Base-by-base conservation (phyloP, 1,284 basidiomycete genomes). In the Trametes hirsuta region DNA sequence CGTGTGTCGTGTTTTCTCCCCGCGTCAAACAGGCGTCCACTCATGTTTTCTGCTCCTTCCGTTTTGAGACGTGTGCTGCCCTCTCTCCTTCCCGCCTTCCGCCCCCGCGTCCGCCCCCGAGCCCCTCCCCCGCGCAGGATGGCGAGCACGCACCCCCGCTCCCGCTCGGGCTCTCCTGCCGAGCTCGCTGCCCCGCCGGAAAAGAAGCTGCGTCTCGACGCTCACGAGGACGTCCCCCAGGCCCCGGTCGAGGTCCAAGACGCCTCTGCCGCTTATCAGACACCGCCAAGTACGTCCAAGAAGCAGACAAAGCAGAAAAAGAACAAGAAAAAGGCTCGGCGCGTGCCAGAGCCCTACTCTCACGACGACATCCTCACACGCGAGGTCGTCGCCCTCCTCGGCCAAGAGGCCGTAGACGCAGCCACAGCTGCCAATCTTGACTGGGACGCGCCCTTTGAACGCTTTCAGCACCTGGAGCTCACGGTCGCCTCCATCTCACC, bases 291-390 rank as follows among this genome's bases (percentile, higher is more conserved):
- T 41, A 2, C 36, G 49, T 42, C 49, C 66, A 57, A 49, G 39
- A 63, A 42, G 63, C 62, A 58, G 48, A 62, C 47, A 34, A 64
- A 67, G 44, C 60, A 64, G 10, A 64, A 73, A 48, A 67, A 65
- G 62, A 71, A 70, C 46, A 68, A 66, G 57, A 72, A 67, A 52
- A 64, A 60, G 50, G 68, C 71, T 49, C 68, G 64, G 34, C 47
- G 66, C 4, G 62, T 81, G 4, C 85, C 87, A 1, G 91, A 92
- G 61, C 77, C 82, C 1, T 91, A 84, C 68, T 88, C 91, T 1
- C 65, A 82, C 2, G 91, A 90, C 46, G 93, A 95, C 69, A 89
- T 95, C 2, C 77, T 92, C 37, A 87, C 83, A 74, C 83, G 80
- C 48, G 93, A 97, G 65, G 82, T 94, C 24, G 72, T 83, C 35